Base-by-base conservation (phyloP, 208 protist genomes). In the Phytomonas sp. region DNA sequence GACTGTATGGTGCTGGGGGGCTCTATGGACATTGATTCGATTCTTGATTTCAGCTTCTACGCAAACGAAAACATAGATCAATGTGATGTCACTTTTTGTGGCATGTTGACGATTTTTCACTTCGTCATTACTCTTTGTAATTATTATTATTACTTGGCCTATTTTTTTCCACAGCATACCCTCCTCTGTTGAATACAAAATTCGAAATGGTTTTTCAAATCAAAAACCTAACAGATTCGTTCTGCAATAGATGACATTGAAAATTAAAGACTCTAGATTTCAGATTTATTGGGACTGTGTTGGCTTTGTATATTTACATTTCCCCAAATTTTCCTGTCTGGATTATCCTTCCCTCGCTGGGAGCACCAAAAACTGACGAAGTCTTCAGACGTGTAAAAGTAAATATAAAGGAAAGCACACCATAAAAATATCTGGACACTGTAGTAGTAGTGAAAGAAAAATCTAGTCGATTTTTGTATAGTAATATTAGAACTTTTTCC, bases 141-240 rank as follows among this genome's bases (percentile, higher is more conserved):
- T 42, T 66, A 34, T 23, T 69, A 32, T 73, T 63, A 23, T 69
- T 74, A 68, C 63, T n/a, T n/a, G 45, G 34, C 37, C 70, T 0
- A 40, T 34, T 71, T n/a, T 68, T 52, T 60, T 36, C 30, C 37
- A 19, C 65, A 52, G 8, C 23, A 42, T 26, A 33, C 29, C 34
- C 23, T 29, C 12, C 0, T 33, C 19, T 33, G 45, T 56, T 26
- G 19, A 26, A 56, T 56, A 23, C 1, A 6, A 19, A 56, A 56
- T 19, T 56, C 16, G 19, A 26, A 56, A 56, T 37, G 45, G 26
- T 56, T 26, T 26, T 56, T 56, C 26, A 26, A n/a, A 56, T 56
- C 45, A 2, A 56, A 26, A 19, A 56, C 19, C 45, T 7, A 56
- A 56, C 19, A 56, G 45, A 56, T 56, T 23, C 45, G 23, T 56